These are phyloP conservation scores for Termitomyces sp. DNA, from an alignment of 768 basidiomycete genomes.

Conservation along the genomic window DNA sequence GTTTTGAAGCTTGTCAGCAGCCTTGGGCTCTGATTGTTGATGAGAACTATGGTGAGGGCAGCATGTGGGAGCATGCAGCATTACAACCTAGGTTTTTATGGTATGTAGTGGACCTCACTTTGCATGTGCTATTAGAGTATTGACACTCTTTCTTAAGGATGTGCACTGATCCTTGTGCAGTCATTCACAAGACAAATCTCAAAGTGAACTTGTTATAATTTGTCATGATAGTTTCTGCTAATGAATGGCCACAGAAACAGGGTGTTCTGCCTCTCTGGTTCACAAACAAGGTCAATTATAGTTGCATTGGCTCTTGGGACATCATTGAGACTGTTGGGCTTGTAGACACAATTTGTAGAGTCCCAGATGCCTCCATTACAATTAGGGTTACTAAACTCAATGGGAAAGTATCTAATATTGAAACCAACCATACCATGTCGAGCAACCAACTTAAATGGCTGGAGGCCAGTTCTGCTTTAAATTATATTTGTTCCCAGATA, in stretches of 20 bases:
- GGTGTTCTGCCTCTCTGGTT: conserved; percentile 97
- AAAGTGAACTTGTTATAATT: conserved; percentile 51
- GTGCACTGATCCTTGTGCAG: conserved; percentile 81
- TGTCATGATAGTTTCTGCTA: conserved; percentile 3
- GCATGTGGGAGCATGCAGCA: conserved; percentile 96
- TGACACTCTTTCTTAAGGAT: conserved; percentile 45
- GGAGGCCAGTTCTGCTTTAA: conserved; percentile 83
- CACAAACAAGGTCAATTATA: conserved; percentile 80
- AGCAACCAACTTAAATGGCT: conserved; percentile 90
- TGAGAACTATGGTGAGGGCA: conserved; percentile 97
- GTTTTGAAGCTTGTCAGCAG: conserved; percentile 75
- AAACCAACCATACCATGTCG: conserved; percentile 87
- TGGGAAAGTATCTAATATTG: conserved; percentile 65
- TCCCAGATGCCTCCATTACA: conserved; percentile 42
- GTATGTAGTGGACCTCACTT: conserved; percentile 30
- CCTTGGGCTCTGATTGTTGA: conserved; percentile 95
- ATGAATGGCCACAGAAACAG: conserved; percentile 71
- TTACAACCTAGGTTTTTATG: conserved; percentile 95
- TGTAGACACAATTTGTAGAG: conserved; percentile 53
- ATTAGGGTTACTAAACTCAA: conserved; percentile 65
- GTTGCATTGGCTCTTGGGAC: conserved; percentile 80
- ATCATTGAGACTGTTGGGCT: conserved; percentile 80
- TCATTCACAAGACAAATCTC: conserved; percentile 96
- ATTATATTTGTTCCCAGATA: conserved; percentile 72
- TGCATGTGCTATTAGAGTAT: background rate